Conservation (phyloP, 768 basidiomycete species). For the Serendipita sp. region DNA sequence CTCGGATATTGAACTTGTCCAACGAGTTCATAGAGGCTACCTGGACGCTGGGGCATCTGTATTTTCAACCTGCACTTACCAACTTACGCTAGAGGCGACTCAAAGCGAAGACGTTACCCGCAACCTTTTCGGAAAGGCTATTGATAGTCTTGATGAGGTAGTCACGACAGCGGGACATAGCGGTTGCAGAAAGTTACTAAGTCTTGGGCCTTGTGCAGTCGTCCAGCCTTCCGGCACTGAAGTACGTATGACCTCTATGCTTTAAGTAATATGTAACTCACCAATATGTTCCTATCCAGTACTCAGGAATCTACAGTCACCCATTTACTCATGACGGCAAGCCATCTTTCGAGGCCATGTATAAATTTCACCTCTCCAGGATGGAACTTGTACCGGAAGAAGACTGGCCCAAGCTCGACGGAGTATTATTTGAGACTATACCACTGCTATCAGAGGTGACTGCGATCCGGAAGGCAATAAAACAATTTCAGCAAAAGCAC, state of each 20-base stretch:
- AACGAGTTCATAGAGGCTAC: not conserved
- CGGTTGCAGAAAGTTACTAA: not conserved
- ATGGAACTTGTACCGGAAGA: not conserved
- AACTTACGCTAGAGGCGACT: not conserved
- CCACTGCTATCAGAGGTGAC: not conserved
- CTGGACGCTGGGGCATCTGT: not conserved
- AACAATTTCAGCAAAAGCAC: not conserved
- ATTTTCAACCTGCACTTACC: not conserved
- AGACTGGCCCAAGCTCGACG: not conserved
- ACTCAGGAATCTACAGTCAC: not conserved
- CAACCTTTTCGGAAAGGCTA: not conserved
- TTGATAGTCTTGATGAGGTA: not conserved
- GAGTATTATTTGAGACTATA: not conserved
- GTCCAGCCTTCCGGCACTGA: not conserved
- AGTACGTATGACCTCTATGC: not conserved
- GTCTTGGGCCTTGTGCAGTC: not conserved
- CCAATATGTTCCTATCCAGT: not conserved
- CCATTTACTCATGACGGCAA: not conserved
- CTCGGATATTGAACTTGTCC: not conserved
- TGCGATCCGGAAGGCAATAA: not conserved
- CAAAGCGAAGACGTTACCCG: not conserved
- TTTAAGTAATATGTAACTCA: not conserved
- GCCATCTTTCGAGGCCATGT: not conserved
- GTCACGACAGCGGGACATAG: not conserved
- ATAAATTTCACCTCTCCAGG: not conserved